Evolutionary conservation across 108 stramenopile genomes (phyloP), one percentile per base, ranked within the genome.

Genomic region (Nitzschia sp.): DNA sequence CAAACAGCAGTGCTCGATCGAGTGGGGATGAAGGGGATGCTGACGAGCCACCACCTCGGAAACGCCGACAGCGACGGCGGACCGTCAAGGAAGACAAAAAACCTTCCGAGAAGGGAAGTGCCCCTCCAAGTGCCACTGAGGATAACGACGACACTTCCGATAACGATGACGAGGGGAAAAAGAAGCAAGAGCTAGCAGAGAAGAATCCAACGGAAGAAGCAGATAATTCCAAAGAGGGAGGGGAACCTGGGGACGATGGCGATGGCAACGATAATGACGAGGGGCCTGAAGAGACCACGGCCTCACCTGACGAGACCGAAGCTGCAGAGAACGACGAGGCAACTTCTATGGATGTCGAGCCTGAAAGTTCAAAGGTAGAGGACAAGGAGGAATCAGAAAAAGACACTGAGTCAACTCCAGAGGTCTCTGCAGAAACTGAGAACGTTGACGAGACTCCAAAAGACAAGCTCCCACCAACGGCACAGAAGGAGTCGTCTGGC

Each of bases 11-110:
- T 17, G 46, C 46, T 17, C 10, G 19, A 21, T 42, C 66, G 8
- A 55, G 51, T 24, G 64, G 52, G 15, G 51, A 65, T 53, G 52
- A 65, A 25, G 54, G 41, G 14, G 66, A 67, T 51, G 20, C 41
- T 2, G 41, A 56, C 17, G 51, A 56, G 41, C 50, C 66, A 20
- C 53, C 66, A 41, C 38, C 19, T 6, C 54, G 55, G 38, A 21
- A 20, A 24, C 22, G 25, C 7, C 14, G 22, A 40, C n/a, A 40
- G 3, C 54, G 66, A 67, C 41, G 54, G n/a, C 17, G 54, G 38
- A 12, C 39, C 26, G 10, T 12, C 57, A 58, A 58, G 19, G 39
- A n/a, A 37, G 37, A n/a, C 57, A 39, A 37, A 1, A 25, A 58
- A 17, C 3, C 61, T 8, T 17, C 21, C 61, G 21, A 42, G 8